Evolutionary conservation across 345 rosid species (phyloP).

Genomic region (Pistacia integerrima): DNA sequence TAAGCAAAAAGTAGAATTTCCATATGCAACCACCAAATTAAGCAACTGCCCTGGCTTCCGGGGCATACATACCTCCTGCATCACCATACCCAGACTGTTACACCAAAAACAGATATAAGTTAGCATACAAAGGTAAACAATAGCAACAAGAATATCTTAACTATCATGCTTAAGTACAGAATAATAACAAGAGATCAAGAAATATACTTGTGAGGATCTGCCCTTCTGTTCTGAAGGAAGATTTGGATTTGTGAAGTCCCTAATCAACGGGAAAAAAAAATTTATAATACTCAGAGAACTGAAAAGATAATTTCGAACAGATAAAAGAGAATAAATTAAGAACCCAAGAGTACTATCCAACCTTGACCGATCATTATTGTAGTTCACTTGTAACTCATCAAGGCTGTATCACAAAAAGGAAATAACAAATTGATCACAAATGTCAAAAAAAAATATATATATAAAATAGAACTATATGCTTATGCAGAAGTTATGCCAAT

Average conservation of each 20-base stretch:
- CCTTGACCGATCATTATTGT: constrained; percentile 97
- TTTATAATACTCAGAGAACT: constrained; percentile 3
- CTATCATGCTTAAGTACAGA: neutral
- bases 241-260: constrained; percentile 96
- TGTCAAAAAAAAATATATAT: neutral
- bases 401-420: constrained; percentile 53
- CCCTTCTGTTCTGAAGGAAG: constrained; percentile 94
- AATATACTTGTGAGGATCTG: constrained; percentile 78
- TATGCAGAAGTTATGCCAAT: neutral
- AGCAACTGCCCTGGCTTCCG: constrained; percentile 44
- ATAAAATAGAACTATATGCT: neutral
- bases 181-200: constrained; percentile 8
- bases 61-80: constrained; percentile 63
- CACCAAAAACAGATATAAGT: constrained; percentile 24
- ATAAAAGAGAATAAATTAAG: constrained; percentile 9
- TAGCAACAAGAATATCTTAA: constrained; percentile 9
- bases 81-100: constrained; percentile 84
- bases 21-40: constrained; percentile 17
- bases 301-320: neutral
- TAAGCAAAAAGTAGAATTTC: constrained; percentile 18
- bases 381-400: constrained; percentile 97
- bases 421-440: constrained; percentile 10
- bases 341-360: constrained; percentile 25
- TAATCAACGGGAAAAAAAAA: constrained; percentile 26
- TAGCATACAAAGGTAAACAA: constrained; percentile 16